Evolutionary conservation across 2,329 filamentous ascomycete species (phyloP).

Genomic region (Aspergillus sclerotialis): DNA sequence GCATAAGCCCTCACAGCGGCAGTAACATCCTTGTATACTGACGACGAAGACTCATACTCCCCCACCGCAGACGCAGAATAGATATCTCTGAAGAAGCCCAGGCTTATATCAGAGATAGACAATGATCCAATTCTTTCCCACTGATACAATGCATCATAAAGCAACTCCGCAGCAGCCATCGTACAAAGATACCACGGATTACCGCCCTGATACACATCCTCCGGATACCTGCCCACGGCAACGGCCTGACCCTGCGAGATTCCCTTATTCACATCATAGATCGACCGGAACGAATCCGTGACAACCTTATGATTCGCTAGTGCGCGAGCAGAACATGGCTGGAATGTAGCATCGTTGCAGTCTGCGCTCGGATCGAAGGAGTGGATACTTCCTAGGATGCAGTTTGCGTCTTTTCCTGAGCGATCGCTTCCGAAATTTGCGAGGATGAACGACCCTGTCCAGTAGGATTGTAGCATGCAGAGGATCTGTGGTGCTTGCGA

Average conservation of each 20-base stretch:
- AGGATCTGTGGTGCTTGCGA: conserved; percentile 62
- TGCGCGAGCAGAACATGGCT: conserved; percentile 62
- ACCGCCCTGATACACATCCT: conserved; percentile 68
- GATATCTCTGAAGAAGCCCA: conserved; percentile 65
- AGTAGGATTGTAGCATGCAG: conserved; percentile 69
- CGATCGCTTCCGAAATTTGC: conserved; percentile 63
- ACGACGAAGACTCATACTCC: conserved; percentile 54
- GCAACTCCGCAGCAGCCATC: conserved; percentile 67
- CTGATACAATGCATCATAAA: conserved; percentile 67
- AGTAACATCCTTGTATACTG: conserved; percentile 39
- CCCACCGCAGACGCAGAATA: conserved; percentile 52
- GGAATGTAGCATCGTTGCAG: conserved; percentile 66
- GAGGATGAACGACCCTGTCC: conserved; percentile 59
- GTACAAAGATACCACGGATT: conserved; percentile 77
- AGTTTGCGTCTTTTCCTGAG: conserved; percentile 65
- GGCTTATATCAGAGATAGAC: conserved; percentile 56
- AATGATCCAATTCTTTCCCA: conserved; percentile 62
- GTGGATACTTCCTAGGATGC: conserved; percentile 59
- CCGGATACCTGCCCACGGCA: conserved; percentile 60
- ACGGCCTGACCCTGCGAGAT: conserved; percentile 54
- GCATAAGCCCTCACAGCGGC: conserved; percentile 56
- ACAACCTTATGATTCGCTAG: conserved; percentile 70
- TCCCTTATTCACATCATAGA: conserved; percentile 64
- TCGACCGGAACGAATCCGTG: conserved; percentile 65
- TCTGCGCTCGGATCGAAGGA: conserved; percentile 60